phyloP scores from a whole-genome alignment of 148 eudicot genomes.

The Persicaria maculosa region DNA sequence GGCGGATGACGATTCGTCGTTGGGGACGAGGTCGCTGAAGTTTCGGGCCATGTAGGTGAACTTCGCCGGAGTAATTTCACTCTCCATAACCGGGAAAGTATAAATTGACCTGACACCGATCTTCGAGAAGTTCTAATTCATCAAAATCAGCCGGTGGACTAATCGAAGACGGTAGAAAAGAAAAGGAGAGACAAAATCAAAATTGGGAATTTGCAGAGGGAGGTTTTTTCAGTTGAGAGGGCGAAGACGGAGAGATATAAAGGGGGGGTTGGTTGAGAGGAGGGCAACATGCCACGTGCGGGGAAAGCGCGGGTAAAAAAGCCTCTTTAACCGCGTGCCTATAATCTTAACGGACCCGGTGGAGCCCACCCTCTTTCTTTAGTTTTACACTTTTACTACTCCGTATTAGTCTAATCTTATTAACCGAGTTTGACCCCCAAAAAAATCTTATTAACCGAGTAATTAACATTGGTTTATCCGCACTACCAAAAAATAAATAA shows the following conservation, averaged over 20 bases:
- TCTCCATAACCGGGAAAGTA: constrained; percentile 29
- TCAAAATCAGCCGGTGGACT: background rate
- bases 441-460: too few relatives aligned
- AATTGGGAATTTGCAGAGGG: background rate
- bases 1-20: constrained; percentile 51
- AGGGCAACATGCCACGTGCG: constrained; percentile 10
- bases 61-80: constrained; percentile 27
- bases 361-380: background rate
- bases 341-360: background rate
- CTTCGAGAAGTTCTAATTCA: background rate
- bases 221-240: constrained; percentile 4
- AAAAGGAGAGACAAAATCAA: background rate
- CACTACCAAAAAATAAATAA: too few relatives aligned
- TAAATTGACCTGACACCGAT: background rate
- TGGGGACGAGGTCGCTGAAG: constrained; percentile 31
- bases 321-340: background rate
- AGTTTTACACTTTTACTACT: background rate
- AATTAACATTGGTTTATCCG: too few relatives aligned
- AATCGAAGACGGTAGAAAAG: background rate
- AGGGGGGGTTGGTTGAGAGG: background rate
- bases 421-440: too few relatives aligned
- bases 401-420: too few relatives aligned
- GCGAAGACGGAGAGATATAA: background rate
- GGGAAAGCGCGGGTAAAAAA: background rate
- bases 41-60: constrained; percentile 51